Conservation (phyloP, 2,329 filamentous ascomycete species). For the Boeremia exigua region DNA sequence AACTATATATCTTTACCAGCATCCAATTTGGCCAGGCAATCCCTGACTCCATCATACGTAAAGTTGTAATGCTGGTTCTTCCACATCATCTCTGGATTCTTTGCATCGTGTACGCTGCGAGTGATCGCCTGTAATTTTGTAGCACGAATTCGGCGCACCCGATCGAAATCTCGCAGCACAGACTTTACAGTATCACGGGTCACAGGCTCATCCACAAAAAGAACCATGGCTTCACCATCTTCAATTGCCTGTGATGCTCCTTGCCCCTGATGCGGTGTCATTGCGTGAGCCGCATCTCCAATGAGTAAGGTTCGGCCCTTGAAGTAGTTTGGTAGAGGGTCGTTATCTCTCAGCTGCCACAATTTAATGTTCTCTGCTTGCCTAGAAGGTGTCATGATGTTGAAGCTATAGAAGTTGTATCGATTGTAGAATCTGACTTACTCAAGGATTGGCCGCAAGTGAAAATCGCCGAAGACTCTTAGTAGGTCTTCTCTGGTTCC, state of each 20-base stretch:
- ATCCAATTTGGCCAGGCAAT: background rate
- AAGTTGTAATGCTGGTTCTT: background rate
- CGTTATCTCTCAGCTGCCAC: background rate
- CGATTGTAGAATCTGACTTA: background rate
- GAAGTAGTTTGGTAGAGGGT: background rate
- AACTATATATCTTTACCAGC: background rate
- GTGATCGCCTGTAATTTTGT: background rate
- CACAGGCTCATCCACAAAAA: background rate
- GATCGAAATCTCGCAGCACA: background rate
- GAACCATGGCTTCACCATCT: background rate
- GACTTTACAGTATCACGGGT: background rate
- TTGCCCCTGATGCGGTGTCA: background rate
- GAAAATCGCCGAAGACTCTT: background rate
- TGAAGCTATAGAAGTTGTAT: background rate
- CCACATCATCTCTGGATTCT: background rate
- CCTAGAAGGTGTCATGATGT: background rate
- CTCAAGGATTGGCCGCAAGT: background rate
- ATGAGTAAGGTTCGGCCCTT: background rate
- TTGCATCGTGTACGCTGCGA: background rate
- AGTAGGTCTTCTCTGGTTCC: background rate
- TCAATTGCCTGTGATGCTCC: background rate
- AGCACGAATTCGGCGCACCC: background rate
- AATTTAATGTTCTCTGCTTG: background rate
- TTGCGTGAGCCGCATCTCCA: background rate
- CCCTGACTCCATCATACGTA: background rate